Percentiles rank a stretch among this genome's conserved stretches.
Conservation (phyloP, 345 rosid genomes). For the Citropsis articulata region DNA sequence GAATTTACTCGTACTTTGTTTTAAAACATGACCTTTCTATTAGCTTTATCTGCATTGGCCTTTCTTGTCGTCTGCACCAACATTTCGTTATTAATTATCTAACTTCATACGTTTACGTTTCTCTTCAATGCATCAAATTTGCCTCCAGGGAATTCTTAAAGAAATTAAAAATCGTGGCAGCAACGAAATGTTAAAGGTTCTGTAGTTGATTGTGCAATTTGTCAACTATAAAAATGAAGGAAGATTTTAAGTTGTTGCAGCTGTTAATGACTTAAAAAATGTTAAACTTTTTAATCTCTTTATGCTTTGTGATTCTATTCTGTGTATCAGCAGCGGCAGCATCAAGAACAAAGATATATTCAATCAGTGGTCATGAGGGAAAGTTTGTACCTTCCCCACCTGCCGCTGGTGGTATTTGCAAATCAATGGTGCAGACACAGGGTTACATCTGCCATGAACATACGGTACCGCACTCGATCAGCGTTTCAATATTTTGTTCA, state of each 20-base stretch:
- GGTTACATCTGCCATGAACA: slow-evolving; percentile 43
- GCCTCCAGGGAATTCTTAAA: not conserved
- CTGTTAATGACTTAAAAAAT: not conserved
- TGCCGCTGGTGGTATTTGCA: slow-evolving; percentile 22
- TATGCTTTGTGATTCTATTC: slow-evolving; percentile 15
- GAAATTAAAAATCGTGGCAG: not conserved
- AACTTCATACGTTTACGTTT: not conserved
- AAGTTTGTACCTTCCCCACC: too few species aligned
- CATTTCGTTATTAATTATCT: not conserved
- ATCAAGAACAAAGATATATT: slow-evolving; percentile 3
- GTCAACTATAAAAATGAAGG: slow-evolving; percentile 1
- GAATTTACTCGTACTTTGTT: not conserved
- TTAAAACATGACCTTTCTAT: not conserved
- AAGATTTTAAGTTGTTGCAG: slow-evolving; percentile 4
- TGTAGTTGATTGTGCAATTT: not conserved
- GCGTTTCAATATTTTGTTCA: not conserved
- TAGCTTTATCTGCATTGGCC: not conserved
- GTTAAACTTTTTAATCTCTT: not conserved
- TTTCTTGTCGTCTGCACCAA: not conserved
- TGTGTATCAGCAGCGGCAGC: slow-evolving; percentile 21
- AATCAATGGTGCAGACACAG: slow-evolving; percentile 22
- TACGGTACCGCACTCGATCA: slow-evolving; percentile 9
- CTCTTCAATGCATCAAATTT: not conserved
- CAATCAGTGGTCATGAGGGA: not conserved
- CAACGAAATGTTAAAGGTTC: not conserved